Evolutionary conservation across 2,329 filamentous ascomycete species (phyloP).

Genomic region (Fusarium tupiense): DNA sequence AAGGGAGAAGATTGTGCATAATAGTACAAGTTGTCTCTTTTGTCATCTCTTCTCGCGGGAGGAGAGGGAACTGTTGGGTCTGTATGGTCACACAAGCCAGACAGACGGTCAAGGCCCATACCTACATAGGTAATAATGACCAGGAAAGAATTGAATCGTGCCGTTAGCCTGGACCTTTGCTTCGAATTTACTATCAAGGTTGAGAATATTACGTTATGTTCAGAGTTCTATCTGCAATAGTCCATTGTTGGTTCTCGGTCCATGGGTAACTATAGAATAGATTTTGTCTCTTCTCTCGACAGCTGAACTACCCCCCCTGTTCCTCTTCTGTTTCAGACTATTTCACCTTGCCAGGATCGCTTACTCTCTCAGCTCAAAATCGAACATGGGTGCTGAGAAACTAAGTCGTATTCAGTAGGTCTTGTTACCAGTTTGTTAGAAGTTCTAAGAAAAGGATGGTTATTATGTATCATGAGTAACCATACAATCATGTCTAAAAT

Average conservation of each 20-base stretch:
- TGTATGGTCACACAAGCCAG: background rate
- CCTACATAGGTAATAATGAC: background rate
- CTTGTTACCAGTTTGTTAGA: background rate
- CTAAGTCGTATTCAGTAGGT: background rate
- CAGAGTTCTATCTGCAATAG: background rate
- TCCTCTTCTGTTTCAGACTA: background rate
- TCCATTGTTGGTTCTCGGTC: background rate
- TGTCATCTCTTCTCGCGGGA: slow-evolving; percentile 32
- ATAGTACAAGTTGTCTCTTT: slow-evolving; percentile 15
- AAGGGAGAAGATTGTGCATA: background rate
- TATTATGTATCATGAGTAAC: too few relatives aligned
- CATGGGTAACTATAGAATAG: background rate
- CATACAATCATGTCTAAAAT: too few relatives aligned
- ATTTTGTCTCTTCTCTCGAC: slow-evolving; percentile 4
- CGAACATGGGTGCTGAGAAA: background rate
- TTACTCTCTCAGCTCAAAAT: slow-evolving; percentile 4
- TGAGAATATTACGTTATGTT: background rate
- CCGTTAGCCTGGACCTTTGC: background rate
- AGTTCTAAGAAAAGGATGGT: too few relatives aligned
- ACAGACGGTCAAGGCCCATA: background rate
- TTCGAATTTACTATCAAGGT: too few relatives aligned
- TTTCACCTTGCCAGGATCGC: slow-evolving; percentile 4
- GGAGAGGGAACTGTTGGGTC: slow-evolving; percentile 23
- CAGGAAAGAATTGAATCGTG: background rate
- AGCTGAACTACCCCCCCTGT: background rate